A percentile compares a stretch with the other conserved stretches of the same genome.
Evolutionary conservation across 2,329 filamentous ascomycete species (phyloP).

Genomic region (Alternaria novae-zelandiae): DNA sequence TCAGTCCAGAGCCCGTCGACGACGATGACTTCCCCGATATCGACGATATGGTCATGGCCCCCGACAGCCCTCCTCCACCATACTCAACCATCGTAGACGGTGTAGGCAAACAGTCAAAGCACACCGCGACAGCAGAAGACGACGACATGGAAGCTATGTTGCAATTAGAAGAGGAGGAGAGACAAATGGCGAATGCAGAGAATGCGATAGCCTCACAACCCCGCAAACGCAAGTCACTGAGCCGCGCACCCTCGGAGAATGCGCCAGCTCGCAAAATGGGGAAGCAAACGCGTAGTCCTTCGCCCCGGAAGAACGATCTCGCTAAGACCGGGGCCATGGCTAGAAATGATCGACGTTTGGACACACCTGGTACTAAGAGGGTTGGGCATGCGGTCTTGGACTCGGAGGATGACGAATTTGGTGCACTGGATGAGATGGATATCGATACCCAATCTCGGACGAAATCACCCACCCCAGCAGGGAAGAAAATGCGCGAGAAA

Average conservation of each 20-base stretch:
- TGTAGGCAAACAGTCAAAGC: not conserved
- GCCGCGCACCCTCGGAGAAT: constrained; percentile 36
- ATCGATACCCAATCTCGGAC: constrained; percentile 17
- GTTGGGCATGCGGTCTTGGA: constrained; percentile 33
- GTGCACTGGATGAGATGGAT: constrained; percentile 37
- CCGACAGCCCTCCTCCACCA: constrained; percentile 46
- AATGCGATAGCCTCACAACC: constrained; percentile 11
- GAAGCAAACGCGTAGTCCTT: constrained; percentile 30
- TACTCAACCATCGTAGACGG: constrained; percentile 52
- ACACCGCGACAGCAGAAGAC: not conserved
- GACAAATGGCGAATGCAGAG: constrained; percentile 10
- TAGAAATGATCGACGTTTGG: constrained; percentile 1
- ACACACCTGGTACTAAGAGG: constrained; percentile 23
- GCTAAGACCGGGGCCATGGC: not conserved
- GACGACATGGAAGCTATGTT: constrained; percentile 19
- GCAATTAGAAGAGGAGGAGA: constrained; percentile 22
- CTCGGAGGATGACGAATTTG: constrained; percentile 43
- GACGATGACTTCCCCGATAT: constrained; percentile 49
- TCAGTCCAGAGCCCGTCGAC: constrained; percentile 22
- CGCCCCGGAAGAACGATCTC: constrained; percentile 16
- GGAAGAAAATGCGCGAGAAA: constrained; percentile 17
- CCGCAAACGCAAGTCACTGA: constrained; percentile 42
- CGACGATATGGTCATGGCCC: constrained; percentile 40
- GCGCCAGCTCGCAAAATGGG: constrained; percentile 39
- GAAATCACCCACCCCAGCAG: constrained; percentile 16